These are phyloP conservation scores for Sutorius eximius DNA, from an alignment of 1,284 basidiomycete species.

Conservation along the genomic window DNA sequence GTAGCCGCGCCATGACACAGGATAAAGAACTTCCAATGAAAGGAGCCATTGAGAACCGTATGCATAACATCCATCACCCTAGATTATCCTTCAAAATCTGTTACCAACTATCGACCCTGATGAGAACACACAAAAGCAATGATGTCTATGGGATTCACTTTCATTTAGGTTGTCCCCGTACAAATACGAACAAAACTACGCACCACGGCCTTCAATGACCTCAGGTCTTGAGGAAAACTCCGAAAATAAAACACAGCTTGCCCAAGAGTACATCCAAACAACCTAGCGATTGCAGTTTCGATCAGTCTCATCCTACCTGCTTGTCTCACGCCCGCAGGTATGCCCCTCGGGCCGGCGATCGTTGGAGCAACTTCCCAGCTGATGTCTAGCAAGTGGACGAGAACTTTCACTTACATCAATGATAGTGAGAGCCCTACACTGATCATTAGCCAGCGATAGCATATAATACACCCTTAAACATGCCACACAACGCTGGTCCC, in stretches of 20 bases:
- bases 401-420: conserved; percentile 3
- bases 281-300: not conserved
- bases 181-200: not conserved
- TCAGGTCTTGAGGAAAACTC: conserved; percentile 16
- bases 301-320: not conserved
- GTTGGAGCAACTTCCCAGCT: no score
- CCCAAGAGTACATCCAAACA: conserved; percentile 14
- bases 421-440: conserved; percentile 4
- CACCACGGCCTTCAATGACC: conserved; percentile 11
- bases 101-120: not conserved
- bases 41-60: not conserved
- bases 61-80: conserved; percentile 2
- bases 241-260: conserved; percentile 12
- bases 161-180: not conserved
- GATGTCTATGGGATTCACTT: not conserved
- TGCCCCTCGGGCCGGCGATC: no score
- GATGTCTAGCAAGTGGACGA: not conserved
- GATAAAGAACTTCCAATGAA: not conserved
- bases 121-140: conserved; percentile 2
- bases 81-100: not conserved
- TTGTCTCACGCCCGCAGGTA: no score
- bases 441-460: not conserved
- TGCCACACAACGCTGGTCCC: conserved; percentile 10
- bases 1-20: not conserved
- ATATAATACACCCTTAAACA: not conserved